Percentiles rank a stretch among this genome's conserved stretches.
These are phyloP conservation scores for Monilinia fructicola DNA, from an alignment of 2,329 filamentous ascomycete species.

Conservation along the genomic window DNA sequence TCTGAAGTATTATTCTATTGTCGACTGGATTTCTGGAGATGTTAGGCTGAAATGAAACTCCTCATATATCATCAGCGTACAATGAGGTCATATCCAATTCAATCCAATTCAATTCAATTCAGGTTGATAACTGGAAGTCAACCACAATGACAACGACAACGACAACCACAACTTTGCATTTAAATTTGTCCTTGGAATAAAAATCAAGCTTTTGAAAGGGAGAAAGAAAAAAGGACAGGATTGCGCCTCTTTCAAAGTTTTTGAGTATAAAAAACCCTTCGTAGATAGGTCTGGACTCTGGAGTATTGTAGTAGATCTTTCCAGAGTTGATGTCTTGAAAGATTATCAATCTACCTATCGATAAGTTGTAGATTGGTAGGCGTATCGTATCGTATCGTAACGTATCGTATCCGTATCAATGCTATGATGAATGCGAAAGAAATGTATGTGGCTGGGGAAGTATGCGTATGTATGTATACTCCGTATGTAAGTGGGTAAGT, in stretches of 20 bases:
- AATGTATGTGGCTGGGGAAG: slow-evolving; percentile 6
- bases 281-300: not conserved
- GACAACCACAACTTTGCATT: not conserved
- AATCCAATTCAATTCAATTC: not conserved
- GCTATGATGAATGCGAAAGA: not conserved
- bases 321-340: not conserved
- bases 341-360: slow-evolving; percentile 1
- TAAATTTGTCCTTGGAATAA: not conserved
- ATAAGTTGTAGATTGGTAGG: slow-evolving; percentile 17
- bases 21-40: not conserved
- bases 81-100: slow-evolving; percentile 20
- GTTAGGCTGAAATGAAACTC: not conserved
- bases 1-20: not conserved
- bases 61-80: slow-evolving; percentile 6
- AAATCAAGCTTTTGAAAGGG: not conserved
- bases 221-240: not conserved
- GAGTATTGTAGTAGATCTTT: not conserved
- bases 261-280: not conserved
- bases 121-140: not conserved
- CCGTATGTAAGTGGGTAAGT: too few relatives aligned
- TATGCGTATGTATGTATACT: too few relatives aligned
- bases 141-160: not conserved
- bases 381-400: too few relatives aligned
- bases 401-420: not conserved
- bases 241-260: not conserved